phyloP scores from a whole-genome alignment of 2,329 filamentous ascomycete genomes.

The Aureobasidium mangrovei region DNA sequence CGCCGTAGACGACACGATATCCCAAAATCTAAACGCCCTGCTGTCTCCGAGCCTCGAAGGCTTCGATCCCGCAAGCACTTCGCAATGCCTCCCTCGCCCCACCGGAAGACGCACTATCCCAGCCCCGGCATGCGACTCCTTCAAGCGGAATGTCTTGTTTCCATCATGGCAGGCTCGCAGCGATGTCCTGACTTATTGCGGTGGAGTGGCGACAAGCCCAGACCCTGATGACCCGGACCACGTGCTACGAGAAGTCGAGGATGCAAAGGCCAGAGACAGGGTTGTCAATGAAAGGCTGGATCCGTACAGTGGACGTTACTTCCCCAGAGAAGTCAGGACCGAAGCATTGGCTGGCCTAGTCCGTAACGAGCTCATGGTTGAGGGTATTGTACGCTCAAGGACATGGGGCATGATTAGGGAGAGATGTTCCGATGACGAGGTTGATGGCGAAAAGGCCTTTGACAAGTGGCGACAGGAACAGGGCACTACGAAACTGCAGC shows the following conservation, averaged over 20 bases:
- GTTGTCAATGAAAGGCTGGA: conserved; percentile 83
- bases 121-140: conserved; percentile 54
- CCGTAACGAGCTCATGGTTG: conserved; percentile 66
- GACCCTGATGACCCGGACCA: conserved; percentile 81
- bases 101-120: conserved; percentile 48
- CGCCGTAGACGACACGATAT: conserved; percentile 86
- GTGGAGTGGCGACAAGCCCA: conserved; percentile 74
- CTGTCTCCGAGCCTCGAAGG: conserved; percentile 61
- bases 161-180: conserved; percentile 78
- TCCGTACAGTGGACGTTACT: conserved; percentile 80
- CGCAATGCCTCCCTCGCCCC: conserved; percentile 48
- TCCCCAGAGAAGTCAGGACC: conserved; percentile 68
- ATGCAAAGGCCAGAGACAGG: conserved; percentile 58
- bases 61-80: conserved; percentile 75
- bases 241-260: conserved; percentile 60
- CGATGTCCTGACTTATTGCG: conserved; percentile 82
- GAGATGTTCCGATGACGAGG: conserved; percentile 48
- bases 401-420: conserved; percentile 74
- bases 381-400: conserved; percentile 68
- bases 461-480: conserved; percentile 47
- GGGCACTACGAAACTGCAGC: background rate
- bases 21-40: conserved; percentile 85
- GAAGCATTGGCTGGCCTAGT: conserved; percentile 67
- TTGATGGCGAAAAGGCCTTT: conserved; percentile 52
- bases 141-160: conserved; percentile 73